Evolutionary conservation across 768 basidiomycete genomes (phyloP).

Genomic region (Tephrocybe sp.): DNA sequence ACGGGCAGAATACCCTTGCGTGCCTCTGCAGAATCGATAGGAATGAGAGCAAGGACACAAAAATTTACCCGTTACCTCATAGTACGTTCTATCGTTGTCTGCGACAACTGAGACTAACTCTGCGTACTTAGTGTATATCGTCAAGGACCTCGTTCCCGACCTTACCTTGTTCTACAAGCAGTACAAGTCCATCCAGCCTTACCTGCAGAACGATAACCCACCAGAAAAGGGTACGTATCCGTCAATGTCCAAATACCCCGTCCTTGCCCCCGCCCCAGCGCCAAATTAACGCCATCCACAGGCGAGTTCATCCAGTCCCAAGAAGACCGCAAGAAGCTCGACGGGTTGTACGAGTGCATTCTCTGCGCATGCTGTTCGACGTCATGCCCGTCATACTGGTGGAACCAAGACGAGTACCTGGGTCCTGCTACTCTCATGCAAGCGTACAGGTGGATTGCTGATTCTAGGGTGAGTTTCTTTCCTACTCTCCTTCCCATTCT

Average conservation of each 20-base stretch:
- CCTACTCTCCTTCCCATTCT: too few species aligned
- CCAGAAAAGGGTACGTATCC: conserved; percentile 61
- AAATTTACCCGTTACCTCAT: conserved; percentile 97
- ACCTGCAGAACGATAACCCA: conserved; percentile 90
- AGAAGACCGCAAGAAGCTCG: conserved; percentile 95
- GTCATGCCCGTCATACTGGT: conserved; percentile 98
- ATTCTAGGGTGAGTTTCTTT: conserved; percentile 72
- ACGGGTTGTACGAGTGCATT: conserved; percentile 97
- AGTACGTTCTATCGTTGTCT: conserved; percentile 53
- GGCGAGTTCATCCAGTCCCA: conserved; percentile 87
- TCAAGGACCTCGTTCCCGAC: conserved; percentile 97
- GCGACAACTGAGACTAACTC: background rate
- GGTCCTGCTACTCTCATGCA: conserved; percentile 97
- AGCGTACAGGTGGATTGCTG: conserved; percentile 97
- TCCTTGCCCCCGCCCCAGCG: background rate
- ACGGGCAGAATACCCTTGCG: conserved; percentile 96
- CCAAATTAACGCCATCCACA: conserved; percentile 10
- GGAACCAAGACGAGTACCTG: conserved; percentile 99
- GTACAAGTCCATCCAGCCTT: conserved; percentile 99
- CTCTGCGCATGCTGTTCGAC: conserved; percentile 98
- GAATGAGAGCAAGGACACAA: conserved; percentile 64
- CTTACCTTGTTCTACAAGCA: conserved; percentile 96
- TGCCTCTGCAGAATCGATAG: conserved; percentile 96
- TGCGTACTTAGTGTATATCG: conserved; percentile 95
- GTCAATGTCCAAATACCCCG: too few species aligned